A percentile compares a stretch with the other conserved stretches of the same genome.
These are phyloP conservation scores for Phytophthora ramorum DNA, from an alignment of 352 stramenopile species.

Conservation along the genomic window DNA sequence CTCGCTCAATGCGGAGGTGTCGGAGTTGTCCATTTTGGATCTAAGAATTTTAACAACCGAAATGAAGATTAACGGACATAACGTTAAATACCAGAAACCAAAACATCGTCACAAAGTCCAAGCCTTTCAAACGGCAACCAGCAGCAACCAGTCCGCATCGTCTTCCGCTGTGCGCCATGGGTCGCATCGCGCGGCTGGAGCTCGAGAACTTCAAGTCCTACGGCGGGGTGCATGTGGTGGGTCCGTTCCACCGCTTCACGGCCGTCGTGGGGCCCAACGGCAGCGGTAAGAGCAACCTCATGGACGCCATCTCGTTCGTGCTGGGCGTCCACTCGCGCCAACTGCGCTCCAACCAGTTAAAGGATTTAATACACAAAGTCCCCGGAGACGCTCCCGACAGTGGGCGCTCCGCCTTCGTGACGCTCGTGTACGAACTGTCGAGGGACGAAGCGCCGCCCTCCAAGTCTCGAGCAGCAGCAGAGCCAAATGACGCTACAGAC, in stretches of 20 bases:
- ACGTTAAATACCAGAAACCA: no score
- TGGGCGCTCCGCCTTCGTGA: slow-evolving; percentile 86
- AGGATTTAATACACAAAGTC: slow-evolving; percentile 95
- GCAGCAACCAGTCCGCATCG: not conserved
- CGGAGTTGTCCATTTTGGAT: slow-evolving; percentile 2
- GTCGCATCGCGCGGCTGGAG: slow-evolving; percentile 94
- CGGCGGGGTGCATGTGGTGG: slow-evolving; percentile 92
- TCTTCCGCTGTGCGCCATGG: slow-evolving; percentile 72
- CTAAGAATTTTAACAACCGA: not conserved
- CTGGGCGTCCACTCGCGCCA: slow-evolving; percentile 97
- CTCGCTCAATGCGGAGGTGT: slow-evolving; percentile 21
- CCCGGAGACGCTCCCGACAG: slow-evolving; percentile 39
- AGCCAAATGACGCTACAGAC: not conserved
- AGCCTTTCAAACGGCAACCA: no score
- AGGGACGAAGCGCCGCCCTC: slow-evolving; percentile 62
- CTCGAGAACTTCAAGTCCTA: slow-evolving; percentile 99
- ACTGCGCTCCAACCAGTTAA: slow-evolving; percentile 95
- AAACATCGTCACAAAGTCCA: no score
- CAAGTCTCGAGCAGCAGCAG: slow-evolving; percentile 21
- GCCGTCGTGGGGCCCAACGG: slow-evolving; percentile 98
- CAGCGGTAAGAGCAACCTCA: slow-evolving; percentile 93
- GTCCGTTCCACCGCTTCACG: slow-evolving; percentile 98
- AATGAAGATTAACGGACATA: no score
- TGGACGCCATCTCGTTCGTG: slow-evolving; percentile 98
- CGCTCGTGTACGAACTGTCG: slow-evolving; percentile 93